Percentiles rank a stretch among this genome's conserved stretches.
These are phyloP conservation scores for Eudorina sp. DNA, from an alignment of 139 green algal genomes.

Conservation along the genomic window DNA sequence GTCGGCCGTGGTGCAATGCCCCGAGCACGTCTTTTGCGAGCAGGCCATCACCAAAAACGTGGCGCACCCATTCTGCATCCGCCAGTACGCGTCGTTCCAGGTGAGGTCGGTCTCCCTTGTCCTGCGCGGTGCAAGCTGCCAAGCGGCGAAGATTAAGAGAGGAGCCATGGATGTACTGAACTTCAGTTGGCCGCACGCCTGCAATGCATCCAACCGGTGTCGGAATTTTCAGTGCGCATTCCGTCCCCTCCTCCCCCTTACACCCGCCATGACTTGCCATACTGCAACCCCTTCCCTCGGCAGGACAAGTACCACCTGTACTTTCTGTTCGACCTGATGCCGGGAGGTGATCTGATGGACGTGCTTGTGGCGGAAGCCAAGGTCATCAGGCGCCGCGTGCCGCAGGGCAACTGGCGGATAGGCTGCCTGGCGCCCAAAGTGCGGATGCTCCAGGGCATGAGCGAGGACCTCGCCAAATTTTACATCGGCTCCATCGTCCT, in stretches of 20 bases:
- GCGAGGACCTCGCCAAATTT: constrained; percentile 89
- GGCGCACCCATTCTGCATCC: constrained; percentile 96
- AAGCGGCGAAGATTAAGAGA: too few species aligned
- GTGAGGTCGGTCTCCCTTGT: too few species aligned
- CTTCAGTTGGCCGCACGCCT: too few species aligned
- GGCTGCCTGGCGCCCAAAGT: constrained; percentile 65
- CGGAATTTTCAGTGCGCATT: too few species aligned
- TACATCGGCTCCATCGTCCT: constrained; percentile 93
- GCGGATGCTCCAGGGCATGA: constrained; percentile 81
- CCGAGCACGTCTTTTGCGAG: constrained; percentile 97
- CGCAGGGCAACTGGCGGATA: constrained; percentile 68
- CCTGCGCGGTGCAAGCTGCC: too few species aligned
- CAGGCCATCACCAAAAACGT: constrained; percentile 95
- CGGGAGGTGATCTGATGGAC: constrained; percentile 97
- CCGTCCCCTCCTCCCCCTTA: too few species aligned
- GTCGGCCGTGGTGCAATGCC: constrained; percentile 89
- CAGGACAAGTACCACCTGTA: constrained; percentile 96
- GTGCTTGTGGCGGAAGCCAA: constrained; percentile 91
- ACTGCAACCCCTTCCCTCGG: too few species aligned
- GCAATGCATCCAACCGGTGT: too few species aligned
- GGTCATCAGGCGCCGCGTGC: constrained; percentile 82
- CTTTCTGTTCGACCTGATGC: constrained; percentile 96
- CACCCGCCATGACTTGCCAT: too few species aligned
- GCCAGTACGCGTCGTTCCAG: constrained; percentile 96
- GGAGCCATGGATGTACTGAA: too few species aligned